Evolutionary conservation across 2,329 filamentous ascomycete species (phyloP).

Genomic region (Geosmithia flava): DNA sequence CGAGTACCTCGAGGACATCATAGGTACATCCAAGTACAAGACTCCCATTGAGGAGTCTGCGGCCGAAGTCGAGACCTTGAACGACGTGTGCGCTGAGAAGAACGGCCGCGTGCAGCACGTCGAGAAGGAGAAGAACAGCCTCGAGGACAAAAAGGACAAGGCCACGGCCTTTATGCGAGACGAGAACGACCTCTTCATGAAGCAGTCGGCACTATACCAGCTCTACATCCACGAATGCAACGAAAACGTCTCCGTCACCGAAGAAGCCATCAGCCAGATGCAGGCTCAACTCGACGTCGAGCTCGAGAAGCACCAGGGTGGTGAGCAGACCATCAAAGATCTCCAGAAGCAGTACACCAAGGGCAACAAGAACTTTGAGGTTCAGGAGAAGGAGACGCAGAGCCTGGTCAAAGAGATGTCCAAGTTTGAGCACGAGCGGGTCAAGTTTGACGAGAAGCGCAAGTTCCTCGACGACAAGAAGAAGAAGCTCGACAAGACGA

Average conservation of each 20-base stretch:
- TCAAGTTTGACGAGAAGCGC: conserved; percentile 96
- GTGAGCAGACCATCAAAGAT: conserved; percentile 79
- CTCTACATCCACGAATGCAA: conserved; percentile 79
- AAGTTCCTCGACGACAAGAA: conserved; percentile 87
- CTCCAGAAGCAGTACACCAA: conserved; percentile 76
- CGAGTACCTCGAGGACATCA: conserved; percentile 97
- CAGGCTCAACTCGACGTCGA: conserved; percentile 78
- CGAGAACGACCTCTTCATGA: conserved; percentile 83
- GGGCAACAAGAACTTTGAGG: conserved; percentile 72
- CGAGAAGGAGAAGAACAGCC: conserved; percentile 85
- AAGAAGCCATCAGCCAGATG: conserved; percentile 85
- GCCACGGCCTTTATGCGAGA: conserved; percentile 80
- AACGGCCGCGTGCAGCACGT: conserved; percentile 92
- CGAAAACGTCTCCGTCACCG: conserved; percentile 77
- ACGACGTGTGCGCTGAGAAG: conserved; percentile 92
- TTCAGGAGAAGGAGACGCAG: conserved; percentile 71
- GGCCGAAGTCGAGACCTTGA: conserved; percentile 77
- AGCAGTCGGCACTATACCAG: conserved; percentile 87
- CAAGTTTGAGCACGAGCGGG: conserved; percentile 88
- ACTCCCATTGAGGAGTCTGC: conserved; percentile 91
- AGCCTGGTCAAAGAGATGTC: conserved; percentile 73
- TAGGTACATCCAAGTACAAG: conserved; percentile 98
- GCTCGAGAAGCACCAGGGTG: conserved; percentile 82
- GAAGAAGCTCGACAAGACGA: conserved; percentile 88
- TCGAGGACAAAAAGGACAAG: conserved; percentile 96